Base-by-base conservation (phyloP, 306 rosid genomes). In the Quercus engelmannii region DNA sequence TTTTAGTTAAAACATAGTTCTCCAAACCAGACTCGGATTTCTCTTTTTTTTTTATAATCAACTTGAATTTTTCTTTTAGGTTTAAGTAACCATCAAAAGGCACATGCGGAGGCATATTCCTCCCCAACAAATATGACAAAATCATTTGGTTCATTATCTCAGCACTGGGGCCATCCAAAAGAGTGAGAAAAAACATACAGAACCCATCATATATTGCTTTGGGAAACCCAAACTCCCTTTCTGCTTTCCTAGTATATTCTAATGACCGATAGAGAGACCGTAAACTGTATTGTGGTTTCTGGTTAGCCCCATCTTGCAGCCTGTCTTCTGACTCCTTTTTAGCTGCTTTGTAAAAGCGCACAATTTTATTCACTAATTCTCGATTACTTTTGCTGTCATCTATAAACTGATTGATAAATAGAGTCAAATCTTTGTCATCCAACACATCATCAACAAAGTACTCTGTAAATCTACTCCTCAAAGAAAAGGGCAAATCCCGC, bases 301-400 rank as follows among this genome's bases (percentile, higher is more conserved):
- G 97, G 77, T 92, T 90, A 80, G 98, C 98, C 70, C 99, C 96
- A 87, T 95, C 98, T 86, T 88, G 96, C 84, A 95, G 78, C 88
- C 89, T 91, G 83, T 91, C 95, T 83, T 91, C 97, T 10, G 99
- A 87, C 69, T 78, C 90, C 85, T 26, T 82, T 78, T 93, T 95
- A 4, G 92, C 86, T 71, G 85, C 87, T 80, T 91, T 92, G 76
- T 95, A 95, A 86, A 95, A 95, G 68, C 62, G 10, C 15, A 90
- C 92, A 73, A 91, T 89, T 62, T 80, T 77, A 67, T 74, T 85
- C 31, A 91, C 94, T 28, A 86, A 28, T 26, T 85, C 83, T 9
- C 57, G 64, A 76, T 81, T 79, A 59, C 73, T 74, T 75, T 83
- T 79, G 75, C 80, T 73, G 68, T 79, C 88, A 20, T 77, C 80